Evolutionary conservation across 164 flowering plant genomes (phyloP).

Genomic region (Dillenia turbinata): DNA sequence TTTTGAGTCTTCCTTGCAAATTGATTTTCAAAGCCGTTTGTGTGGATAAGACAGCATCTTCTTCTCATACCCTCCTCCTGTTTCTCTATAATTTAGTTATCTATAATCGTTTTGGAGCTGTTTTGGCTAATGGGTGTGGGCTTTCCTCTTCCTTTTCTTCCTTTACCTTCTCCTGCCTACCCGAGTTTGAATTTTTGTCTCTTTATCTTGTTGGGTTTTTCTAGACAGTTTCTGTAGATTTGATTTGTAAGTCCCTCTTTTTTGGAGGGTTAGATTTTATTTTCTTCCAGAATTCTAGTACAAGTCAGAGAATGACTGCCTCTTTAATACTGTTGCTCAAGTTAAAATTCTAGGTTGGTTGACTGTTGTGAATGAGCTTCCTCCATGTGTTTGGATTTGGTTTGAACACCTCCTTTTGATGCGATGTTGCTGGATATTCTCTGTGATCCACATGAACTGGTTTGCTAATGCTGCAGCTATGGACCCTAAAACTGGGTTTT

Average conservation of each 20-base stretch:
- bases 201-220: constrained; percentile 14
- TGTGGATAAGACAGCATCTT: constrained; percentile 30
- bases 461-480: constrained; percentile 46
- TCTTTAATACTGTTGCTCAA: constrained; percentile 12
- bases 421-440: constrained; percentile 57
- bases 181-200: constrained; percentile 6
- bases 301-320: constrained; percentile 22
- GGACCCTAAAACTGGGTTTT: constrained; percentile 38
- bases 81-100: background rate
- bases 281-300: constrained; percentile 7
- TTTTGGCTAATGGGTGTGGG: background rate
- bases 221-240: constrained; percentile 22
- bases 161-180: too few relatives aligned
- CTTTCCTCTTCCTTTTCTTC: constrained; percentile 4
- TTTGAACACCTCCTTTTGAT: constrained; percentile 46
- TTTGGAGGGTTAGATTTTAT: constrained; percentile 11
- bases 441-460: constrained; percentile 62
- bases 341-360: constrained; percentile 13
- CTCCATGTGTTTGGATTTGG: constrained; percentile 53
- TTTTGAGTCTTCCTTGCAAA: constrained; percentile 10
- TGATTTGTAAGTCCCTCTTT: constrained; percentile 3
- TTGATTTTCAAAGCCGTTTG: constrained; percentile 9
- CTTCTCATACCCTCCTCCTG: constrained; percentile 11
- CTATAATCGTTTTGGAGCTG: background rate
- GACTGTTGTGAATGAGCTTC: constrained; percentile 44